These are phyloP conservation scores for Mariannaea elegans DNA, from an alignment of 2,329 filamentous ascomycete genomes.

Conservation along the genomic window DNA sequence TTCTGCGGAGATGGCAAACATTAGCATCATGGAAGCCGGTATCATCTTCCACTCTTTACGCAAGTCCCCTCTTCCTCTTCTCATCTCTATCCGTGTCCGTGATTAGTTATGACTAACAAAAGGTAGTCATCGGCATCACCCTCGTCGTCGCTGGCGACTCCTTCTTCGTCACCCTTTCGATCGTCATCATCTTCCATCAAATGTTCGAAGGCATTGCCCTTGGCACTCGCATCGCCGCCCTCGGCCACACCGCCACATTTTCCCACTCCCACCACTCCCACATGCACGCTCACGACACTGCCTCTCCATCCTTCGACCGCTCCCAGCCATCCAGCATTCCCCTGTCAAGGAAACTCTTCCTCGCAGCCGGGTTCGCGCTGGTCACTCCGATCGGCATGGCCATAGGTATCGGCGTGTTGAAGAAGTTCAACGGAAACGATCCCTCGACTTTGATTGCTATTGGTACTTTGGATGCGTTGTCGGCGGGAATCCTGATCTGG, in stretches of 20 bases:
- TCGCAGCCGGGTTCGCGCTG: conserved; percentile 71
- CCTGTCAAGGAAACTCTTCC: conserved; percentile 62
- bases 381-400: conserved; percentile 83
- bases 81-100: too few relatives aligned
- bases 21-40: conserved; percentile 75
- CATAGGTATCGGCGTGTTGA: conserved; percentile 76
- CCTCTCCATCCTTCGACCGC: conserved; percentile 31
- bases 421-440: conserved; percentile 78
- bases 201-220: conserved; percentile 81
- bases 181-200: conserved; percentile 80
- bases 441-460: conserved; percentile 73
- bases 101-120: conserved; percentile 11
- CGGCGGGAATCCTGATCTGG: conserved; percentile 80
- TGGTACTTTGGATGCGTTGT: conserved; percentile 77
- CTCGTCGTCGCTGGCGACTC: conserved; percentile 66
- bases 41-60: conserved; percentile 79
- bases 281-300: conserved; percentile 23
- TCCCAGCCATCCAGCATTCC: conserved; percentile 42
- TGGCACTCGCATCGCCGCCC: conserved; percentile 72
- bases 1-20: conserved; percentile 39
- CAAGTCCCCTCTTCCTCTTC: conserved; percentile 46
- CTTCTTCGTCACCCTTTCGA: conserved; percentile 64
- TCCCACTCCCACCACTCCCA: conserved; percentile 29
- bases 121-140: conserved; percentile 68
- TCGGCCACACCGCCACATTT: conserved; percentile 50